phyloP scores from a whole-genome alignment of 2,329 filamentous ascomycete genomes.

The Pseudogymnoascus verrucosus region DNA sequence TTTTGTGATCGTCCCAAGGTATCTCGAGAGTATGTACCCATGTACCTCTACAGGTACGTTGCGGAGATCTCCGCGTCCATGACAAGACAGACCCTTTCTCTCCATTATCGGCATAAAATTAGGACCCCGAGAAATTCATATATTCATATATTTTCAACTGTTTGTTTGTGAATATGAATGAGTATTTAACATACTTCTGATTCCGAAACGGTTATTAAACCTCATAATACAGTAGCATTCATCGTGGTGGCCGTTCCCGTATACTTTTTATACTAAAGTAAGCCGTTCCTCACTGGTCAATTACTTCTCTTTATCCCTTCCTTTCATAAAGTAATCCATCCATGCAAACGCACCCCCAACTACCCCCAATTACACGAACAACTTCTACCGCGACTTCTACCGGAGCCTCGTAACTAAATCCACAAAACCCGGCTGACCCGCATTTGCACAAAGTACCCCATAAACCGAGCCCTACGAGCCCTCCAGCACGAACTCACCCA shows the following conservation, averaged over 20 bases:
- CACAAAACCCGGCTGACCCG: constrained; percentile 1
- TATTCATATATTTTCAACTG: neutral
- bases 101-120: neutral
- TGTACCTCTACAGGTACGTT: neutral
- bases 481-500: neutral
- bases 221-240: neutral
- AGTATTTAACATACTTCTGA: neutral
- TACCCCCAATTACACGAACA: neutral
- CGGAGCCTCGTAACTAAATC: neutral
- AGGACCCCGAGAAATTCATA: neutral
- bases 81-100: neutral
- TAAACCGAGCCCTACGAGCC: neutral
- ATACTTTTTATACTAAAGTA: neutral
- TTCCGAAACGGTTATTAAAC: neutral
- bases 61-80: neutral
- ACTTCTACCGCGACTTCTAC: neutral
- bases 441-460: neutral
- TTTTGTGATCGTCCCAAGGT: constrained; percentile 1
- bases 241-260: neutral
- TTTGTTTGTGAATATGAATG: neutral
- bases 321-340: neutral
- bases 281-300: neutral
- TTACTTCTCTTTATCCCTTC: neutral
- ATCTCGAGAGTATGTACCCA: neutral
- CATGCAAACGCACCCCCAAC: neutral